These are phyloP conservation scores for Suillus brevipes DNA, from an alignment of 768 basidiomycete species.

Conservation along the genomic window DNA sequence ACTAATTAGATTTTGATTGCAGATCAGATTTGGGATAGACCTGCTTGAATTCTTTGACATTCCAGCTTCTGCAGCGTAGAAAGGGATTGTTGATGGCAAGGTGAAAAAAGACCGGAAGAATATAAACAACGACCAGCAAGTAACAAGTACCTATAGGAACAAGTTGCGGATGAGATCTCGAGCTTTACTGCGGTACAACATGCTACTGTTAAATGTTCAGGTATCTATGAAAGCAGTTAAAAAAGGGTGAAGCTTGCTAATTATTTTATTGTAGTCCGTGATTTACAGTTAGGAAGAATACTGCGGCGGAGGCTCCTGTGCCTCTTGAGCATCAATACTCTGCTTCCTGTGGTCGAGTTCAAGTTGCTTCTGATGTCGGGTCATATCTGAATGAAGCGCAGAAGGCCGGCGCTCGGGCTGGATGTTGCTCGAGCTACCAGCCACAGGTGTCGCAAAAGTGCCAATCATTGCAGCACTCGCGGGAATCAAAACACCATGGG, in stretches of 20 bases:
- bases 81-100: not conserved
- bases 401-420: conserved; percentile 7
- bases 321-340: conserved; percentile 12
- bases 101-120: not conserved
- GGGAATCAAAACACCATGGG: not conserved
- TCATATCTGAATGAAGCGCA: conserved; percentile 12
- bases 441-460: conserved; percentile 86
- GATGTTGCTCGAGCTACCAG: conserved; percentile 45
- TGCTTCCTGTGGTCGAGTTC: conserved; percentile 11
- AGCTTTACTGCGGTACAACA: not conserved
- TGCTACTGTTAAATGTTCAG: not conserved
- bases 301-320: conserved; percentile 14
- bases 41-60: not conserved
- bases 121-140: not conserved
- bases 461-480: not conserved
- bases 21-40: not conserved
- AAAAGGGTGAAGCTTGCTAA: not conserved
- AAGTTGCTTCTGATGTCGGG: conserved; percentile 13
- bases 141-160: not conserved
- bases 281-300: conserved; percentile 5
- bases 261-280: not conserved
- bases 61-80: not conserved
- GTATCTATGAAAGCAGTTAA: not conserved
- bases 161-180: not conserved
- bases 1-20: not conserved